These are phyloP conservation scores for Umbelopsis sp. DNA, from an alignment of 371 early-diverging fungal species.

Conservation along the genomic window DNA sequence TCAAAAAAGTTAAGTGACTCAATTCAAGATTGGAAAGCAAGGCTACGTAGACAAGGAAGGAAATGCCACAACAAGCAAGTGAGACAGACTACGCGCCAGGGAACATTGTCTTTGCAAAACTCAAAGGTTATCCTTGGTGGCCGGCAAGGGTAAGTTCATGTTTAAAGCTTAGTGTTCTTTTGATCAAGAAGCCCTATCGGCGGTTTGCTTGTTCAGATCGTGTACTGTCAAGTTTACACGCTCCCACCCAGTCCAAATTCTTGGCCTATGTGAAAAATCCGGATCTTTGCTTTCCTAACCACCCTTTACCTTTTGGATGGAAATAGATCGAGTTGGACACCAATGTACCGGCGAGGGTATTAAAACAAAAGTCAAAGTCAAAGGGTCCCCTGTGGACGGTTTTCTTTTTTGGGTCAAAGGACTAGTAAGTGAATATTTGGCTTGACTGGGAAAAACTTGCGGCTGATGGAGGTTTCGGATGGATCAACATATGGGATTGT, in stretches of 20 bases:
- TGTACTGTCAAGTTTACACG: not conserved
- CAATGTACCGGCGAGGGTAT: slow-evolving; percentile 50
- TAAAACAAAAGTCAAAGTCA: slow-evolving; percentile 54
- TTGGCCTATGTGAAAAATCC: slow-evolving; percentile 3
- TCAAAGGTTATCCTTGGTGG: slow-evolving; percentile 78
- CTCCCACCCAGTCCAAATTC: not conserved
- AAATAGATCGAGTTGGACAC: slow-evolving; percentile 55
- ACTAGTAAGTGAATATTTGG: slow-evolving; percentile 55
- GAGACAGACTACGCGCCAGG: slow-evolving; percentile 48
- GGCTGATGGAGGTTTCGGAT: not conserved
- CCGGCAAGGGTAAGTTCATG: slow-evolving; percentile 61
- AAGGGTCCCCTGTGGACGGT: slow-evolving; percentile 57
- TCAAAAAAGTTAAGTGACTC: not conserved
- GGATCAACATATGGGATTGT: not conserved
- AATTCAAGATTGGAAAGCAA: not conserved
- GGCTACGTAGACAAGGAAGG: slow-evolving; percentile 6
- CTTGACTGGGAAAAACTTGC: not conserved
- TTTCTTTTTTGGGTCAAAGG: slow-evolving; percentile 64
- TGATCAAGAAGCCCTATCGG: not conserved
- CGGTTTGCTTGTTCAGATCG: not conserved
- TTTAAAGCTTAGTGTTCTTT: not conserved
- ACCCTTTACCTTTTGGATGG: not conserved
- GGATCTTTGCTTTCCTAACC: not conserved
- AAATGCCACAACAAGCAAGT: slow-evolving; percentile 15
- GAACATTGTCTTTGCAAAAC: slow-evolving; percentile 64